phyloP scores from a whole-genome alignment of 805 yeast species.

The Ogataea parapolymorpha region DNA sequence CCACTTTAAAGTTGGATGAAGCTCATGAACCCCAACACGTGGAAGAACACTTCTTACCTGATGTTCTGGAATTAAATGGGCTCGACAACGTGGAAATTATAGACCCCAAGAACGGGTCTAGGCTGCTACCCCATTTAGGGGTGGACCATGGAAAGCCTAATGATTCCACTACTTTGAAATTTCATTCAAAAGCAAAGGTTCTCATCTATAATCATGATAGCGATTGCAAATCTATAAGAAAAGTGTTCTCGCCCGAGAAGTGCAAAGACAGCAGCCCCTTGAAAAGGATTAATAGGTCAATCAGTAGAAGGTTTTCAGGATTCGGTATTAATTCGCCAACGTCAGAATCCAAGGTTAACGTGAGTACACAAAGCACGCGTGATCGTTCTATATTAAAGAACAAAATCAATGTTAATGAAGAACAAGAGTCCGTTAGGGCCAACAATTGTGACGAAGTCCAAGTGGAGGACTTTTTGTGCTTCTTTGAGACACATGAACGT shows the following conservation, averaged over 20 bases:
- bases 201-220: slow-evolving; percentile 23
- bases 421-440: slow-evolving; percentile 36
- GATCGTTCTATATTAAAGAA: slow-evolving; percentile 38
- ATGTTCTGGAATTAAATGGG: neutral
- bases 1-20: slow-evolving; percentile 5
- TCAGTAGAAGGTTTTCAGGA: slow-evolving; percentile 18
- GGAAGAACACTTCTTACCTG: neutral
- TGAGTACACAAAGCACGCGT: neutral
- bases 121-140: too few species aligned
- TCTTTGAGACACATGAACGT: slow-evolving; percentile 36
- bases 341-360: neutral
- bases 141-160: too few species aligned
- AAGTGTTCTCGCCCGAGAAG: slow-evolving; percentile 13
- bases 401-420: slow-evolving; percentile 33
- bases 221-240: slow-evolving; percentile 20
- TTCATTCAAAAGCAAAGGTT: slow-evolving; percentile 23
- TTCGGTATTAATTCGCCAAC: slow-evolving; percentile 6
- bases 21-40: too few species aligned
- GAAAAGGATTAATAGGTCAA: slow-evolving; percentile 19
- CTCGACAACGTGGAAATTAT: too few species aligned
- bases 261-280: slow-evolving; percentile 11
- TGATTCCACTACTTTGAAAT: slow-evolving; percentile 11
- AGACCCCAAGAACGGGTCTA: too few species aligned
- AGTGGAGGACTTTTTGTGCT: slow-evolving; percentile 34
- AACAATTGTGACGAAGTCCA: slow-evolving; percentile 37